phyloP scores from a whole-genome alignment of 768 basidiomycete genomes.

The Hysterangium stoloniferum region DNA sequence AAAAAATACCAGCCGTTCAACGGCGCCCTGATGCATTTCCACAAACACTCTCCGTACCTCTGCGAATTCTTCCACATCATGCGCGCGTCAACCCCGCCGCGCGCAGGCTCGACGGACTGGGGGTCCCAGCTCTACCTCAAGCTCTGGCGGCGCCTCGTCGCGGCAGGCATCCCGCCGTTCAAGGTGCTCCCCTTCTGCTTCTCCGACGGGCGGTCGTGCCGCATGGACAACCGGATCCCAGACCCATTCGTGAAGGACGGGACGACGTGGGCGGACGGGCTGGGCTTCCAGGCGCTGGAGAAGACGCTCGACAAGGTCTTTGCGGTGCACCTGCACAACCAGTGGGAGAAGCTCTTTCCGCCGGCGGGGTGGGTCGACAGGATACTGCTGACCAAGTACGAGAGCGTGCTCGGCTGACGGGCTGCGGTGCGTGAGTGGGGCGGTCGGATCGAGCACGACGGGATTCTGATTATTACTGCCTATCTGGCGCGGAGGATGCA shows the following conservation, averaged over 20 bases:
- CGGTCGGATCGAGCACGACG: too few relatives aligned
- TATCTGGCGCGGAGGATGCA: too few relatives aligned
- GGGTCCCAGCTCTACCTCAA: slow-evolving; percentile 87
- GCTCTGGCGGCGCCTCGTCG: slow-evolving; percentile 79
- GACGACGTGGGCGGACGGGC: slow-evolving; percentile 61
- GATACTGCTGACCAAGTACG: slow-evolving; percentile 60
- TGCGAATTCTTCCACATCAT: slow-evolving; percentile 96
- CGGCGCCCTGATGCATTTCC: slow-evolving; percentile 93
- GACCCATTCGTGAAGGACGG: slow-evolving; percentile 69
- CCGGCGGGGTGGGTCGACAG: slow-evolving; percentile 80
- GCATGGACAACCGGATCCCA: slow-evolving; percentile 88
- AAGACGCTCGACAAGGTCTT: slow-evolving; percentile 64
- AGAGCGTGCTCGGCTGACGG: slow-evolving; percentile 24
- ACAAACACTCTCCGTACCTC: slow-evolving; percentile 85
- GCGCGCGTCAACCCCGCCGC: slow-evolving; percentile 63
- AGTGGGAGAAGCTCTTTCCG: slow-evolving; percentile 89
- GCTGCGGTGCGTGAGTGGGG: neutral
- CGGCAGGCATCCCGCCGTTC: slow-evolving; percentile 70
- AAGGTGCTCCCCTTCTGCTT: slow-evolving; percentile 94
- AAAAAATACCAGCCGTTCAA: slow-evolving; percentile 76
- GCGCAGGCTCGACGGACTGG: slow-evolving; percentile 84
- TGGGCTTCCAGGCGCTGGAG: slow-evolving; percentile 51
- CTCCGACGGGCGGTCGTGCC: slow-evolving; percentile 82
- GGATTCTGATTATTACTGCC: too few relatives aligned
- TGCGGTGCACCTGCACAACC: slow-evolving; percentile 89